Percentiles rank a stretch among this genome's conserved stretches.
Conservation (phyloP, 225 moss, liverwort and hornwort genomes). For the Physcomitrellopsis africana region DNA sequence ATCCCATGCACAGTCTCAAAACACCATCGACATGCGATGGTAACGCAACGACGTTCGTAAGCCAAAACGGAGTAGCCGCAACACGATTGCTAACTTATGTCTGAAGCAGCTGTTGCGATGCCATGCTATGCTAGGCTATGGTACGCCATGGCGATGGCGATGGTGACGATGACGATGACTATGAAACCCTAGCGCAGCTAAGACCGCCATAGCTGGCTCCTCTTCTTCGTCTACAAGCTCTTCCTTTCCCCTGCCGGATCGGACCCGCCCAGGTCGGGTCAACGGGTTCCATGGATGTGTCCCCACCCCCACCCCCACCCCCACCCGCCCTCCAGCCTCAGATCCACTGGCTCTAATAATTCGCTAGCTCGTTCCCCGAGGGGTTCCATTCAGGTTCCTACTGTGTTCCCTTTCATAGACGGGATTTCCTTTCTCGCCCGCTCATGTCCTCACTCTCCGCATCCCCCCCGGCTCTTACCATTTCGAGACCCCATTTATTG, state of each 20-base stretch:
- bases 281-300: background rate
- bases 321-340: background rate
- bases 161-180: conserved; percentile 13
- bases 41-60: conserved; percentile 26
- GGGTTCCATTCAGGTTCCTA: too few relatives aligned
- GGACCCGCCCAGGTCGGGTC: conserved; percentile 16
- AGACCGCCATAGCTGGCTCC: conserved; percentile 40
- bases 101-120: background rate
- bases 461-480: too few relatives aligned
- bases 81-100: background rate
- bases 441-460: too few relatives aligned
- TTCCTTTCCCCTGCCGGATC: conserved; percentile 18
- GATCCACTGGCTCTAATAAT: background rate
- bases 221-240: conserved; percentile 14
- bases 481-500: too few relatives aligned
- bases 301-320: background rate
- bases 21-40: conserved; percentile 21
- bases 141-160: conserved; percentile 42
- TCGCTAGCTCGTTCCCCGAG: background rate
- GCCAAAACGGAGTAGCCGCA: conserved; percentile 23
- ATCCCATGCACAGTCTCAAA: conserved; percentile 36
- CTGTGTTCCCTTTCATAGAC: too few relatives aligned
- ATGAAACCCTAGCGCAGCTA: conserved; percentile 53
- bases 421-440: too few relatives aligned
- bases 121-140: conserved; percentile 35